Evolutionary conservation across 2,329 filamentous ascomycete species (phyloP), one percentile per base, ranked within the genome.

Genomic region (Madurella fahalii): DNA sequence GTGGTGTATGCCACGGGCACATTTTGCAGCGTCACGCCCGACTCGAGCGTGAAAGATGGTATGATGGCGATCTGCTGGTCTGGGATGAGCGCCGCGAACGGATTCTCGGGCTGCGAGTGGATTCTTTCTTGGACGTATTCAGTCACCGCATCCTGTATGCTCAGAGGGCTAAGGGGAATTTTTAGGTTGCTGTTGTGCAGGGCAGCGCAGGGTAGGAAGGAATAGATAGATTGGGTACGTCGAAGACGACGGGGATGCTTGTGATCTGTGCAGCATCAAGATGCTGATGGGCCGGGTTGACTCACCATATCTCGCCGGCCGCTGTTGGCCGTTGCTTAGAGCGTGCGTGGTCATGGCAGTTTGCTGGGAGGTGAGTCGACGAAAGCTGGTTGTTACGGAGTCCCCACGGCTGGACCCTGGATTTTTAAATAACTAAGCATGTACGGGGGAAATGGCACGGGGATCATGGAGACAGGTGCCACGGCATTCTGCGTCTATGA

Each of bases 21-120:
- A 82, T 97, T 94, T 63, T 80, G 75, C 17, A 99, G 79, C 0
- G 82, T 87, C 20, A 88, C 90, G 47, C 94, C 94, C 2, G 92
- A 97, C 72, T 99, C 94, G 61, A 99, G 87, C 9, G 87, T 91
- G 71, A 96, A 96, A 25, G 86, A 85, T 2, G 94, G 93, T 52
- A 99, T 83, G 57, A 94, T 83, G 54, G 88, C 90, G 66, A 95
- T 87, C 51, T 87, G 80, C 74, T 97, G 94, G 65, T 96, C 87
- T 50, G 90, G 86, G 50, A 99, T 95, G 67, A 97, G 79, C 60
- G 80, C 74, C 57, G 89, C 84, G 70, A 92, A 97, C 31, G 92
- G 93, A 74, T 97, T 99, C 75, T 96, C 93, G 66, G 89, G 85
- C 72, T 96, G 90, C 52, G 81, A 75, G 61, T 71, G 75, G 62